A percentile compares a stretch with the other conserved stretches of the same genome.
phyloP scores from a whole-genome alignment of 2,329 filamentous ascomycete species.

The Fusarium keratoplasticum region DNA sequence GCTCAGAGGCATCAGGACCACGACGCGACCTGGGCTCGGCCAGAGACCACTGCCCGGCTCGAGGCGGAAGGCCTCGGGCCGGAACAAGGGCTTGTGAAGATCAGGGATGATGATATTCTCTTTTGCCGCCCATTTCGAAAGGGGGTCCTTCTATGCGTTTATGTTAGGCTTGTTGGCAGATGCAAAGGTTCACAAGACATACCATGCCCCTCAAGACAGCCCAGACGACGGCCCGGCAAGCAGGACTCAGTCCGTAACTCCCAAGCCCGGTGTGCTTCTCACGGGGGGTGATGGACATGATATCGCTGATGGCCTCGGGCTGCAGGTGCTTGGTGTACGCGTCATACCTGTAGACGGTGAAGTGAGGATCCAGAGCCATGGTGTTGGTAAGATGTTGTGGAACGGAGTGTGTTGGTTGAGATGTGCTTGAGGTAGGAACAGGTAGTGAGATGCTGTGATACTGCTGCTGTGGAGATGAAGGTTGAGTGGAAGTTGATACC shows the following conservation, averaged over 20 bases:
- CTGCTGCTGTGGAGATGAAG: not conserved
- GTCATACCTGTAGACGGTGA: conserved; percentile 18
- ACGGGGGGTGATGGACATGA: conserved; percentile 21
- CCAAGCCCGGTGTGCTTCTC: conserved; percentile 18
- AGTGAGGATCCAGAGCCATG: conserved; percentile 20
- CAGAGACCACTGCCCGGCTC: conserved; percentile 25
- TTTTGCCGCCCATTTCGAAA: conserved; percentile 1
- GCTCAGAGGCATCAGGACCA: conserved; percentile 29
- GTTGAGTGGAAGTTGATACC: not conserved
- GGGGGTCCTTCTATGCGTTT: not conserved
- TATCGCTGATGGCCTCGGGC: conserved; percentile 24
- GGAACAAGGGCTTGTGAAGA: conserved; percentile 16
- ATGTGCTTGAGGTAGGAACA: not conserved
- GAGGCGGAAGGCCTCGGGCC: conserved; percentile 35
- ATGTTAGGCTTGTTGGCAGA: not conserved
- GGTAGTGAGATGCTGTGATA: not conserved
- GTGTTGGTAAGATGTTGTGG: not conserved
- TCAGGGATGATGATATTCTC: not conserved
- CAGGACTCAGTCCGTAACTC: conserved; percentile 20
- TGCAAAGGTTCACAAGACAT: not conserved
- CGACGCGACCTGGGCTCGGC: conserved; percentile 16
- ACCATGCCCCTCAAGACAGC: conserved; percentile 29
- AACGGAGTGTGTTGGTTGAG: not conserved
- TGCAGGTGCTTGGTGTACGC: conserved; percentile 20
- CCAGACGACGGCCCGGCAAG: conserved; percentile 23